Base-by-base conservation (phyloP, 2,329 filamentous ascomycete genomes). In the Penicillium sp. region DNA sequence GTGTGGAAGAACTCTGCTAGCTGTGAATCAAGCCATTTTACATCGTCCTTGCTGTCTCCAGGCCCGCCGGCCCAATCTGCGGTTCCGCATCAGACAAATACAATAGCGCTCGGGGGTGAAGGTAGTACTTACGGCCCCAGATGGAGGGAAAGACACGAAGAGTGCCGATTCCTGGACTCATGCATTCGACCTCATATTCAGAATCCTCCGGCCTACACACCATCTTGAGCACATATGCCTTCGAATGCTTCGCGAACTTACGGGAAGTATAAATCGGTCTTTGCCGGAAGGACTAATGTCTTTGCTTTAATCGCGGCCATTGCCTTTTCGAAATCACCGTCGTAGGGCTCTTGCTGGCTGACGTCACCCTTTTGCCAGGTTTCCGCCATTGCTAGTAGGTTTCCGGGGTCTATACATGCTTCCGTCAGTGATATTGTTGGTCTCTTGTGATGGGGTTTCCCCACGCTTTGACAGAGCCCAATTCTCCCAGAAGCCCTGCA, bases 211-310 rank as follows among this genome's bases (percentile, higher is more conserved):
- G 90, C 56, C 86, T 88, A 55, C 30, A 7, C 30, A n/a, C n/a
- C 17, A n/a, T 46, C 51, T 44, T 68, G 3, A 66, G 65, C 38
- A 19, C 61, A 30, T 50, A 58, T 19, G 17, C n/a, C 2, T 19
- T 31, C 7, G 5, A 30, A 29, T 45, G n/a, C n/a, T 23, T 11
- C 31, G 17, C 26, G 9, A 41, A 50, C 84, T 77, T 72, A 87
- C 81, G 91, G 90, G 67, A 95, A 94, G 72, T 94, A 94, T 5
- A 94, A 81, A 71, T 94, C 91, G 0, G 90, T 93, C 72, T 90
- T 87, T 23, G 82, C 78, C 0, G 91, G 91, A 15, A 93, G 75
- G 3, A 94, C 88, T 47, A 94, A 76, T 0, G 86, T 88, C 69
- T 88, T 91, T 1, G 90, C 88, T 72, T 89, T 90, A 75, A 94